A percentile compares a stretch with the other conserved stretches of the same genome.
Evolutionary conservation across 1,284 basidiomycete species (phyloP).

Genomic region (Cystobasidium slooffiae): DNA sequence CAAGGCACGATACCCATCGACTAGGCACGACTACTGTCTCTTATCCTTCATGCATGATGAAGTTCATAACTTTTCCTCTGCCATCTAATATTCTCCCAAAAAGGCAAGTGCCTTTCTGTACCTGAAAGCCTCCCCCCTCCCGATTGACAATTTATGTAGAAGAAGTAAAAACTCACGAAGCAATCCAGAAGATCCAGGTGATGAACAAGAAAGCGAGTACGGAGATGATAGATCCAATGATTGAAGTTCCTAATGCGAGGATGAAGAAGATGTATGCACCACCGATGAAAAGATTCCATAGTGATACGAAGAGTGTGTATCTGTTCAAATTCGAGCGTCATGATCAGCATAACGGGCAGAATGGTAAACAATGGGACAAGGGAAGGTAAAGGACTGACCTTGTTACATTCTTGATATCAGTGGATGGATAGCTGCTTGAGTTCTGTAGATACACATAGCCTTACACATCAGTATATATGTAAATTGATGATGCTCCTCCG

Average conservation of each 20-base stretch:
- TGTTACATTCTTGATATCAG: conserved; percentile 39
- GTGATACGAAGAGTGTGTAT: conserved; percentile 43
- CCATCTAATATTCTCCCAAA: not conserved
- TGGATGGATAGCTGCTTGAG: conserved; percentile 33
- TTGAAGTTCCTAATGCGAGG: conserved; percentile 27
- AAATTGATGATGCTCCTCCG: not conserved
- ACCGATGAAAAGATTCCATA: conserved; percentile 31
- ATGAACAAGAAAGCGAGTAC: conserved; percentile 41
- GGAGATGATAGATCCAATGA: conserved; percentile 38
- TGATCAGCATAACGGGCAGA: not conserved
- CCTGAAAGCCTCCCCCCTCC: too few species aligned
- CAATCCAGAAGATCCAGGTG: conserved; percentile 42
- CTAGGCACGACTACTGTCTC: not conserved
- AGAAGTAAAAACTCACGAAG: conserved; percentile 32
- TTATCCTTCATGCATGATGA: not conserved
- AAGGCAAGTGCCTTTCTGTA: not conserved
- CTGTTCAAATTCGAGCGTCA: not conserved
- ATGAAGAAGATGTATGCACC: conserved; percentile 37
- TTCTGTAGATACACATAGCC: conserved; percentile 22
- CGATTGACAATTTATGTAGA: not conserved
- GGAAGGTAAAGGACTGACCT: not conserved
- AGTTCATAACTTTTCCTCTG: not conserved
- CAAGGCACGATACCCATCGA: too few species aligned
- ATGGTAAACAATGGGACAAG: not conserved
- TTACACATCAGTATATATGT: not conserved